phyloP scores from a whole-genome alignment of 495 filamentous ascomycete genomes.

The Cetradonia linearis region DNA sequence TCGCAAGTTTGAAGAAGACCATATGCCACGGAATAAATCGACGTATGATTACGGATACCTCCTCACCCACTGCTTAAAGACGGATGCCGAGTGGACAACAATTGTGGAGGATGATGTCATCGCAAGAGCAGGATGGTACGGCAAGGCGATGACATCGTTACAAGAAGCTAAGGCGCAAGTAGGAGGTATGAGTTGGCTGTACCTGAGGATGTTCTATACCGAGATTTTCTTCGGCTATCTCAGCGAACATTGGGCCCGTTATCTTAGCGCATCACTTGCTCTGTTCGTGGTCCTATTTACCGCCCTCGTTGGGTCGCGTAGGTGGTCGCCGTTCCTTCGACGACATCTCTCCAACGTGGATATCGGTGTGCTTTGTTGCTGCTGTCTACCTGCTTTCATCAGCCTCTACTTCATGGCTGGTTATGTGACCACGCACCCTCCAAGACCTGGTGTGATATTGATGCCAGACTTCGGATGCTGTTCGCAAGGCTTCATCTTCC shows the following conservation, averaged over 20 bases:
- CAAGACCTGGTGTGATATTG: slow-evolving; percentile 32
- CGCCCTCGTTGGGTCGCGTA: slow-evolving; percentile 13
- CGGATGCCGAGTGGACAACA: slow-evolving; percentile 32
- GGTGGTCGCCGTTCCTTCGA: background rate
- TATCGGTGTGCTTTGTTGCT: slow-evolving; percentile 15
- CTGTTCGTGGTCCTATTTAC: too few species aligned
- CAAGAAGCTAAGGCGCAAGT: slow-evolving; percentile 22
- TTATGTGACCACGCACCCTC: slow-evolving; percentile 31
- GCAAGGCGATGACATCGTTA: slow-evolving; percentile 33
- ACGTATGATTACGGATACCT: too few species aligned
- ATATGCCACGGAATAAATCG: too few species aligned
- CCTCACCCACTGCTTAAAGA: slow-evolving; percentile 17
- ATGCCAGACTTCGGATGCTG: slow-evolving; percentile 47
- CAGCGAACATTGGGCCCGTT: slow-evolving; percentile 38
- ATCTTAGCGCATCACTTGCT: slow-evolving; percentile 17
- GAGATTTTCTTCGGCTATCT: slow-evolving; percentile 46
- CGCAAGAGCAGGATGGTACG: slow-evolving; percentile 42
- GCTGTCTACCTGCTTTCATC: slow-evolving; percentile 29
- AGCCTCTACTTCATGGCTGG: slow-evolving; percentile 31
- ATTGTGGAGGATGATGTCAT: slow-evolving; percentile 47
- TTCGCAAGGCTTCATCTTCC: slow-evolving; percentile 37
- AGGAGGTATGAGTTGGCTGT: slow-evolving; percentile 30
- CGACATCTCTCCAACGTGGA: slow-evolving; percentile 20
- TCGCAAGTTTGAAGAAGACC: too few species aligned
- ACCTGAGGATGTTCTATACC: slow-evolving; percentile 49